Evolutionary conservation across 169 alveolate species (phyloP).

Genomic region (Plasmodium reichenowi): DNA sequence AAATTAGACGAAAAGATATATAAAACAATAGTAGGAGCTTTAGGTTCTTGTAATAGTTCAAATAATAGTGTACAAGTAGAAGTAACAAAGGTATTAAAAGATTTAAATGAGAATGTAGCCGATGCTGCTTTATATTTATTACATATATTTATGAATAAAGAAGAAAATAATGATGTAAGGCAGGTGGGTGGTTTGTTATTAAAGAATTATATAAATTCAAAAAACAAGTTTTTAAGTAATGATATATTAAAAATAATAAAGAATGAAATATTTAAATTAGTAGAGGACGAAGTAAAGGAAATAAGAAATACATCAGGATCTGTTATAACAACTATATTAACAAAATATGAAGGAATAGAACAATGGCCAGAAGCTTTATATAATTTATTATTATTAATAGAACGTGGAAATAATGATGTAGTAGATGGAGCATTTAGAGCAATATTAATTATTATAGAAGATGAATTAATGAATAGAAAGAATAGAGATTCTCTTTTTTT

Average conservation of each 20-base stretch:
- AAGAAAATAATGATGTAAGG: conserved; percentile 82
- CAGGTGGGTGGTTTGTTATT: conserved; percentile 87
- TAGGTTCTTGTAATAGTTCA: conserved; percentile 55
- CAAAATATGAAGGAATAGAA: conserved; percentile 81
- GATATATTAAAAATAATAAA: conserved; percentile 74
- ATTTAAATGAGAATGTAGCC: conserved; percentile 73
- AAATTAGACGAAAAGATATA: conserved; percentile 70
- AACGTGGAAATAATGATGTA: conserved; percentile 81
- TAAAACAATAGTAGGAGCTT: conserved; percentile 42
- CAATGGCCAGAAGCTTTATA: conserved; percentile 82
- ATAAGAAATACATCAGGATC: conserved; percentile 87
- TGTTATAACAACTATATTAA: conserved; percentile 82
- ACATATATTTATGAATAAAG: conserved; percentile 63
- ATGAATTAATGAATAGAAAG: conserved; percentile 79
- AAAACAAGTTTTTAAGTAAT: conserved; percentile 72
- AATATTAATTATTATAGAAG: conserved; percentile 81
- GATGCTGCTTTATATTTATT: conserved; percentile 70
- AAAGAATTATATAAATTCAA: conserved; percentile 80
- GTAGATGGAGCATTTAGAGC: conserved; percentile 85
- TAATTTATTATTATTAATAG: conserved; percentile 79
- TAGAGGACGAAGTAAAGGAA: conserved; percentile 77
- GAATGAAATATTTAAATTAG: conserved; percentile 53
- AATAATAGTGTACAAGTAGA: conserved; percentile 67
- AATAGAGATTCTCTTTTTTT: conserved; percentile 77
- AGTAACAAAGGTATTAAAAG: conserved; percentile 67